Base-by-base conservation (phyloP, 306 rosid species). In the Styphnolobium japonicum region DNA sequence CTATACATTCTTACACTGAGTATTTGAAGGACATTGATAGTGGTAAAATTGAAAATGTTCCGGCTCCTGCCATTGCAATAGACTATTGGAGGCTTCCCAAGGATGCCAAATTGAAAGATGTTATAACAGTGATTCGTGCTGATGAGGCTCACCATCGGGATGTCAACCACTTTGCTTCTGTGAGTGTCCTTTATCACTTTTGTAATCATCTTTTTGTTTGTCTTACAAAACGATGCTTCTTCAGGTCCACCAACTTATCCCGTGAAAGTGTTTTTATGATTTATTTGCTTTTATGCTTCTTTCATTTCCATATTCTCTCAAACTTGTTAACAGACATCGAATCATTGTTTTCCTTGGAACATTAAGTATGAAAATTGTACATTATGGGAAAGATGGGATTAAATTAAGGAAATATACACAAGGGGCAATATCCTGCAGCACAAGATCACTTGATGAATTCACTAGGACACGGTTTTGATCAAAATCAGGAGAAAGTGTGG, bases 31-130 rank as follows among this genome's bases (percentile, higher is more conserved):
- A 75, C 7, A 43, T 86, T 37, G 55, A 71, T 9, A 8, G 21
- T n/a, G 85, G 89, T 7, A 71, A 67, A 9, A 77, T 86, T 73
- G 87, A 82, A 71, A 86, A 86, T 43, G 71, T 80, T 39, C 83
- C 76, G 0, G 89, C 85, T 16, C 89, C 89, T 57, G 87, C 89
- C 16, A 86, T 86, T 29, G 83, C 89, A 21, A 82, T 86, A 10
- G 89, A 86, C 85, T 86, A 86, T 76, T 86, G 89, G 89, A 79
- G 81, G 85, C 77, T 86, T 10, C 89, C 89, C 8, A 82, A 86
- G 70, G 85, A 79, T 75, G 80, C 89, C 14, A 82, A 42, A 2
- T 75, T 86, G 10, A 79, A 75, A 67, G 89, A 86, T 82, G 89
- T 82, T 8, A 64, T 86, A 7, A 86, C 82, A 12, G 89, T 86